A percentile compares a stretch with the other conserved stretches of the same genome.
Conservation (phyloP, 805 yeast genomes). For the Saccharomycopsis sp. region DNA sequence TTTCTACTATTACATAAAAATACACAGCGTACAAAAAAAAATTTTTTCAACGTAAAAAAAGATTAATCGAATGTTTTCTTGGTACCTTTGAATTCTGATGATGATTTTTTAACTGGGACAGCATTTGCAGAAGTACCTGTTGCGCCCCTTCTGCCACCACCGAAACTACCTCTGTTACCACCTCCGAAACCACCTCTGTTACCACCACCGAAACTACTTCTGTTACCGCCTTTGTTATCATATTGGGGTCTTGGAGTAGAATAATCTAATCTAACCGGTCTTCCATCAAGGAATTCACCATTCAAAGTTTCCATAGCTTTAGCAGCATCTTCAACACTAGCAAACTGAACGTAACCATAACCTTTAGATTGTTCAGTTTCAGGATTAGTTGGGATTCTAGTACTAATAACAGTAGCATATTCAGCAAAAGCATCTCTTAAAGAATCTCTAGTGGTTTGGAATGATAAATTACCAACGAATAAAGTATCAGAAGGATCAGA, state of each 20-base stretch:
- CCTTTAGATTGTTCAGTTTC: constrained; percentile 99
- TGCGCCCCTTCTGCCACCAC: constrained; percentile 31
- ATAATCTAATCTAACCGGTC: constrained; percentile 92
- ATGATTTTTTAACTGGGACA: constrained; percentile 37
- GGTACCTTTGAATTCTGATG: constrained; percentile 72
- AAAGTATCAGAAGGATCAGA: constrained; percentile 93
- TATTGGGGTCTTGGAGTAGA: constrained; percentile 74
- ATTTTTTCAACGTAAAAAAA: no score
- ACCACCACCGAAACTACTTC: constrained; percentile 33
- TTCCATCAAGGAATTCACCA: constrained; percentile 84
- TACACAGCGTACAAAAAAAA: no score
- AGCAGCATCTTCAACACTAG: constrained; percentile 82
- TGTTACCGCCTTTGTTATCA: constrained; percentile 31
- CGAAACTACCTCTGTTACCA: constrained; percentile 29
- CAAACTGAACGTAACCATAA: constrained; percentile 94
- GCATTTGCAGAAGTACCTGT: constrained; percentile 33
- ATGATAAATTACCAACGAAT: constrained; percentile 93
- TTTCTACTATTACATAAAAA: no score
- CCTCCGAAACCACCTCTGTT: constrained; percentile 29
- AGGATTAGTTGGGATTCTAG: constrained; percentile 96
- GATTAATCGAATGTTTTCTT: constrained; percentile 72
- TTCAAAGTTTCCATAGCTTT: constrained; percentile 80
- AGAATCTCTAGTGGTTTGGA: constrained; percentile 77
- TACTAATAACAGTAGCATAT: constrained; percentile 78
- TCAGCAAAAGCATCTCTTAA: constrained; percentile 67